Evolutionary conservation across 106 monocot genomes (phyloP).

Genomic region (Alisma plantagoaquatica): DNA sequence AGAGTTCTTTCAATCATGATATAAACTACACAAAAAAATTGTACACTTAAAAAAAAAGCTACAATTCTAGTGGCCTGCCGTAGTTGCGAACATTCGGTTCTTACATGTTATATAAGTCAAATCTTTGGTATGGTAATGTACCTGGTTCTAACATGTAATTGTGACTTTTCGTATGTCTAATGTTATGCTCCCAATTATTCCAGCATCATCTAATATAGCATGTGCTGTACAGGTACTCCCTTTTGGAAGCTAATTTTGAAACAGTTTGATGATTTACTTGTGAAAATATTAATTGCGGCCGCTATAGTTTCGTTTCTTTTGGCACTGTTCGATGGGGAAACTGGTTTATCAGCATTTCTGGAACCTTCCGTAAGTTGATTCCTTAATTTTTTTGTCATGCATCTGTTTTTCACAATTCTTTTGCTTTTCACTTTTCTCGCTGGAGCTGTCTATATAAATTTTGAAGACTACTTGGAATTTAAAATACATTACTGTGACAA

Average conservation of each 20-base stretch:
- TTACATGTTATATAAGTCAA: too few relatives aligned
- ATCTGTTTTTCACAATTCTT: neutral
- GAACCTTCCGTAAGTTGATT: constrained; percentile 80
- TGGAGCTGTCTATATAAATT: neutral
- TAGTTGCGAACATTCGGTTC: too few relatives aligned
- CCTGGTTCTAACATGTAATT: neutral
- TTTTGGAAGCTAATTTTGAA: constrained; percentile 92
- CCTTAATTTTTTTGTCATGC: neutral
- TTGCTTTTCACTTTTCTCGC: neutral
- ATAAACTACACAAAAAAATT: too few relatives aligned
- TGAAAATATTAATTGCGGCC: constrained; percentile 96
- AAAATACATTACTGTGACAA: too few relatives aligned
- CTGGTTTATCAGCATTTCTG: constrained; percentile 73
- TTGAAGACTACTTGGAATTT: neutral
- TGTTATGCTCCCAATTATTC: neutral
- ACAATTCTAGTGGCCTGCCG: too few relatives aligned
- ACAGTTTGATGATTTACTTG: constrained; percentile 99
- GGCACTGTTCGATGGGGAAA: constrained; percentile 91
- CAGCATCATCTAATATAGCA: neutral
- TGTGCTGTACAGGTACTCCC: constrained; percentile 59
- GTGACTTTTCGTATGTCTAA: neutral
- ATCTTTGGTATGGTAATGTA: neutral
- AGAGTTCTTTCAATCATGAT: too few relatives aligned
- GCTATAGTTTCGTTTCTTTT: constrained; percentile 86
- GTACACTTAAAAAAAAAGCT: too few relatives aligned